Base-by-base conservation (phyloP, 768 basidiomycete genomes). In the Termitomyces sp. region DNA sequence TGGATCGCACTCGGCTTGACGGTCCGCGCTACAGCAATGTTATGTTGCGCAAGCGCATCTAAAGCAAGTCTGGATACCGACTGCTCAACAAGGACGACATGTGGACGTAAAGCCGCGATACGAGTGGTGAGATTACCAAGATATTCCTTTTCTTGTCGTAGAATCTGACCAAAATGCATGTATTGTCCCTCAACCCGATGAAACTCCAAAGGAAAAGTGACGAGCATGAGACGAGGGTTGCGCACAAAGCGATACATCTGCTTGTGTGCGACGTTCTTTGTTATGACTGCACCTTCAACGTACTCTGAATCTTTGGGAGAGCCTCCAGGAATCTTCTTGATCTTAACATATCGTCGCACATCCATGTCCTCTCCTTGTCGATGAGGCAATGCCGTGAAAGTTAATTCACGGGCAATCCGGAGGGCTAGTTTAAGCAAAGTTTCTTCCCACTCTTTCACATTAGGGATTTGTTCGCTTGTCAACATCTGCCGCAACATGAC, bases 251-350 rank as follows among this genome's bases (percentile, higher is more conserved):
- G 80, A 19, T 89, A 78, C 96, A 99, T 98, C 61, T 85, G 83
- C 71, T 98, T 98, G 71, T 98, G 95, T 1, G 94, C 91, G 9
- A 98, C 87, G 64, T 98, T 98, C 78, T 99, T 98, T 17, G 96
- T 95, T 65, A 98, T 97, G 55, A 98, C 94, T 5, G 89, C 91
- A 12, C 97, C 97, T 54, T 94, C 90, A 45, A 99, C 92, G 67
- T 94, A 98, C 74, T 99, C 97, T 5, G 94, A 97, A 69, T 99
- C 93, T 28, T 77, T 81, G 19, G 96, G 94, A 38, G 82, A 76
- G 4, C 97, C 97, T 23, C 97, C 97, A 0, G 97, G 96, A 15
- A 98, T 89, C 72, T 96, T 96, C 77, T 99, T 98, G 71, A 98
- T 95, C 74, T 98, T 98, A 47, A 98, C 94, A 63, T 96, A 97